These are phyloP conservation scores for Meredithiella fracta DNA, from an alignment of 2,329 filamentous ascomycete species.

Conservation along the genomic window DNA sequence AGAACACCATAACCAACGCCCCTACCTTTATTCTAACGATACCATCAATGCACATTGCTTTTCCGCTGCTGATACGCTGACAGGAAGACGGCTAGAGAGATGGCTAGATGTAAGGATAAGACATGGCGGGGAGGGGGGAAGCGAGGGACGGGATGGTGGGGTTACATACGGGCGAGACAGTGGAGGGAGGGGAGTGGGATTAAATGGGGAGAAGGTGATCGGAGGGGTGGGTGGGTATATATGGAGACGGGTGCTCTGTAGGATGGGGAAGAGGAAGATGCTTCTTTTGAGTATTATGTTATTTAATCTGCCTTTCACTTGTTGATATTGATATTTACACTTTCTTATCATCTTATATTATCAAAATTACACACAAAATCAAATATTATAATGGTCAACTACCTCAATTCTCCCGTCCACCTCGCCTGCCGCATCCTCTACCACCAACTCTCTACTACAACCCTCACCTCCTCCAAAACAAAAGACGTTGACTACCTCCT, in stretches of 20 bases:
- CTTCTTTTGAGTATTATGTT: too few species aligned
- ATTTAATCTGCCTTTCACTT: too few species aligned
- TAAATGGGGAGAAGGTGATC: neutral
- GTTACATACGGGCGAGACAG: neutral
- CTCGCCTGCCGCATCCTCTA: slow-evolving; percentile 1
- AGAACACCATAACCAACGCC: neutral
- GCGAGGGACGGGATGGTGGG: neutral
- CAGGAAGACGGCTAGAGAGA: neutral
- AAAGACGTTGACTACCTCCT: slow-evolving; percentile 9
- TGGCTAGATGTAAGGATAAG: neutral
- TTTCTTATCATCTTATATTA: neutral
- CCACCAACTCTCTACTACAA: neutral
- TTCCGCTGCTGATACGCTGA: neutral
- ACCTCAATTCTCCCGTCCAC: neutral
- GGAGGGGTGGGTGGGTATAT: neutral
- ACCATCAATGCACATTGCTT: neutral
- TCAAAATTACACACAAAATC: neutral
- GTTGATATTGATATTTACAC: neutral
- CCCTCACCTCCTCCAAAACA: neutral
- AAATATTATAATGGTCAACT: neutral
- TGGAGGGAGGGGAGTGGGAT: neutral
- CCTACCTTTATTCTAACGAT: neutral
- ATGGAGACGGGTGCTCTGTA: too few species aligned
- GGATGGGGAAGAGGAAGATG: too few species aligned
- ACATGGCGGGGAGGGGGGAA: neutral